Conservation (phyloP, 176 grass and related monocot genomes). For the Triticum turgidum region DNA sequence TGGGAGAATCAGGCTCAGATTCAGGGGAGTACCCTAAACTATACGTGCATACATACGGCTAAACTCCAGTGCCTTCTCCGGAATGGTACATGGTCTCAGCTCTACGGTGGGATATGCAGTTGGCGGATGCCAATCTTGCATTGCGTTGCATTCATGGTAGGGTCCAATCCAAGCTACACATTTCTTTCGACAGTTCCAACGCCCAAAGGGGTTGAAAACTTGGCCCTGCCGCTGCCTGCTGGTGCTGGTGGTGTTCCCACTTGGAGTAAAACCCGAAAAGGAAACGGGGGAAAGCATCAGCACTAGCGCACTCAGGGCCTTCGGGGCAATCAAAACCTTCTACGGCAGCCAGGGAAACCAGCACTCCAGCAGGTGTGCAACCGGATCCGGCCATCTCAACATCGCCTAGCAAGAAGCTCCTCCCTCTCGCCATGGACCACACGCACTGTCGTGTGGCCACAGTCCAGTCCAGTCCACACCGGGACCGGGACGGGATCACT, state of each 20-base stretch:
- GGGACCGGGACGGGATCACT: neutral
- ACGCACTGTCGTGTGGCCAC: conserved; percentile 1
- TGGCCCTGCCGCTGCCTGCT: neutral
- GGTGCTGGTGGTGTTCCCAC: neutral
- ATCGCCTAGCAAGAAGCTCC: neutral
- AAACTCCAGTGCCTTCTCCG: neutral
- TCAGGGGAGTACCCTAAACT: neutral
- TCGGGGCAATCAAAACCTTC: neutral
- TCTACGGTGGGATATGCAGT: too few species aligned
- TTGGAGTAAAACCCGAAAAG: neutral
- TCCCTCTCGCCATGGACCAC: neutral
- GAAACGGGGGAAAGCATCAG: neutral
- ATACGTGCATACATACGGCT: too few species aligned
- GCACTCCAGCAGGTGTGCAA: neutral
- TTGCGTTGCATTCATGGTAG: neutral
- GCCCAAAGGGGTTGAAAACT: neutral
- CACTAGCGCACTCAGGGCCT: neutral
- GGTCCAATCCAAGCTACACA: neutral
- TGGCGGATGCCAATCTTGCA: neutral
- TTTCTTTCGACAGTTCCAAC: neutral
- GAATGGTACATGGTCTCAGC: too few species aligned
- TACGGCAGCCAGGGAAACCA: neutral
- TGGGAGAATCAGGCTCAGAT: neutral
- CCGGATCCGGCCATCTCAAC: neutral
- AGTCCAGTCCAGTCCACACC: neutral